Conservation (phyloP, 2,329 filamentous ascomycete species). For the Nigrospora oryzae region DNA sequence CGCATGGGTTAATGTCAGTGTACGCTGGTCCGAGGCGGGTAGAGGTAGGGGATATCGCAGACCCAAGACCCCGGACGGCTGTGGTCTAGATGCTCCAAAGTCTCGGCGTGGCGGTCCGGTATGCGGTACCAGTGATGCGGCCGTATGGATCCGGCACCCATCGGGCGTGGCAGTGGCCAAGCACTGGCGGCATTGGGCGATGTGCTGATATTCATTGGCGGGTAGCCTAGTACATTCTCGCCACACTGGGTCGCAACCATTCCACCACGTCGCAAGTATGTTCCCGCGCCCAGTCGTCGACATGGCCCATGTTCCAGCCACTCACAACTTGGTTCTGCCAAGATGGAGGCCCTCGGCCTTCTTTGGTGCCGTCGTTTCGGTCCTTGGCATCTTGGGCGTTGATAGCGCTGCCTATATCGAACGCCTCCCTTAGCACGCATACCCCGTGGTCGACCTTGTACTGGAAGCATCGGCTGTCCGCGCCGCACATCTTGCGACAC, state of each 20-base stretch:
- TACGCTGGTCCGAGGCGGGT: too few species aligned
- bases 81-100: too few species aligned
- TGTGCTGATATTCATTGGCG: too few species aligned
- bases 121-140: too few species aligned
- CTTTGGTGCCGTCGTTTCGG: neutral
- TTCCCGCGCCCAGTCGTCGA: neutral
- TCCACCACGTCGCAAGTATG: neutral
- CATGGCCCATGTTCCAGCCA: neutral
- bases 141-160: too few species aligned
- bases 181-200: too few species aligned
- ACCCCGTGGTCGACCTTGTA: constrained; percentile 10
- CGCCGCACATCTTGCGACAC: constrained; percentile 11
- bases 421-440: constrained; percentile 10
- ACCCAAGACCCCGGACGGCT: too few species aligned
- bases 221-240: neutral
- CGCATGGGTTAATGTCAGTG: too few species aligned
- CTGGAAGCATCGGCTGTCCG: constrained; percentile 10
- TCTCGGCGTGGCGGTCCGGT: too few species aligned
- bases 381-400: neutral
- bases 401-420: constrained; percentile 6
- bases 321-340: neutral
- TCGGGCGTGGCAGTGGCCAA: too few species aligned
- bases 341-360: neutral
- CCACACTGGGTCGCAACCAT: neutral
- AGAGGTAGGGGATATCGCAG: too few species aligned